Evolutionary conservation across 1,284 basidiomycete genomes (phyloP), one percentile per base, ranked within the genome.

Genomic region (Phellopilus nigrolimitatus): DNA sequence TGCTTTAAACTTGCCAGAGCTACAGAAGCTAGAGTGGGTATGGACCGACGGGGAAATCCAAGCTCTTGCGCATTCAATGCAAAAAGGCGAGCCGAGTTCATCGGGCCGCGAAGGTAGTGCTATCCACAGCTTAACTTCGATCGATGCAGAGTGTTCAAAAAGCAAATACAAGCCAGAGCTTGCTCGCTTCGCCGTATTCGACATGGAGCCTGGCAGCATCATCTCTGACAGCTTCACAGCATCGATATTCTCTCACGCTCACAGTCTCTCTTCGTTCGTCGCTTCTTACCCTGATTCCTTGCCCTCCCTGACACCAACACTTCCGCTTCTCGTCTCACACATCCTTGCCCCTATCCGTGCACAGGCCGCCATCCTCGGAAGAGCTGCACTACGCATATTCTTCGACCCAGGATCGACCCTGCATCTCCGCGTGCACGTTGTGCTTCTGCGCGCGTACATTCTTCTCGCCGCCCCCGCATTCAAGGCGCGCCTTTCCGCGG

Each of bases 401-500:
- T 70, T 88, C 17, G 70, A 76, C 9, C 71, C 74, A 1, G 64
- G 71, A 2, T 76, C 74, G 8, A 71, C 70, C 41, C 76, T 84
- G 40, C 78, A 80, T 57, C 70, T 86, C 39, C 74, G 70, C 49
- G 70, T 76, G 1, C 88, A 91, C 59, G 73, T 89, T 19, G 61
- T 70, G 21, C 70, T 91, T 36, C 70, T 91, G 24, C 78, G 80
- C 9, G 83, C 82, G 1, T 88, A 85, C 57, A 71, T 88, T 36
- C 71, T 91, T 6, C 66, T 88, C 40, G 80, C 81, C 0, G 76
- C 79, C 0, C 76, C 79, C 10, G 64, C 77, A 1, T 91, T 91
- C 70, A 84, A 79, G 59, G 69, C 71, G 3, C 77, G 82, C 1
- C 70, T 91, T 3, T 68, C 76, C 19, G 66, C 69, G 1, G 86